phyloP scores from a whole-genome alignment of 352 stramenopile genomes.

The Plasmopara halstedii region DNA sequence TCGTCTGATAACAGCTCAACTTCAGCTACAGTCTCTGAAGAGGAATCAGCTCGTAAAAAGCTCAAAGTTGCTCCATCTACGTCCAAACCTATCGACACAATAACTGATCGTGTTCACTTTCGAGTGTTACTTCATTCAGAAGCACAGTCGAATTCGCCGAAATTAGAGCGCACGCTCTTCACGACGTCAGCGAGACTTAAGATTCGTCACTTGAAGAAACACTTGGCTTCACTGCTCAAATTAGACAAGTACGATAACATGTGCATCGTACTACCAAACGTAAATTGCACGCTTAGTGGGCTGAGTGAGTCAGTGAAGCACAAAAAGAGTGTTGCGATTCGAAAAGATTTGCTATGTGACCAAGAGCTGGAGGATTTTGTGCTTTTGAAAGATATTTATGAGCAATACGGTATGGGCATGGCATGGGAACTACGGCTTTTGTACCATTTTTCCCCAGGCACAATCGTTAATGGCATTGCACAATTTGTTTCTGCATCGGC shows the following conservation, averaged over 20 bases:
- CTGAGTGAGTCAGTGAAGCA: slow-evolving; percentile 19
- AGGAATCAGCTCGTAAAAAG: slow-evolving; percentile 28
- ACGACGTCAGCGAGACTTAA: slow-evolving; percentile 59
- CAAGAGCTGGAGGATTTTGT: slow-evolving; percentile 69
- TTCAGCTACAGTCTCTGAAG: slow-evolving; percentile 11
- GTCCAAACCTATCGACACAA: neutral
- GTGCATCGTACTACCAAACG: slow-evolving; percentile 45
- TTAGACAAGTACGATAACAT: slow-evolving; percentile 37
- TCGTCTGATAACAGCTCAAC: slow-evolving; percentile 4
- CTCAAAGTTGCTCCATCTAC: slow-evolving; percentile 2
- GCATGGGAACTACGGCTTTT: slow-evolving; percentile 62
- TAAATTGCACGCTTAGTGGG: slow-evolving; percentile 50
- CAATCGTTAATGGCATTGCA: slow-evolving; percentile 61
- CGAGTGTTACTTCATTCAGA: slow-evolving; percentile 52
- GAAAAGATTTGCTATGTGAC: slow-evolving; percentile 63
- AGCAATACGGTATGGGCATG: slow-evolving; percentile 66
- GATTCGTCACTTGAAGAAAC: slow-evolving; percentile 64
- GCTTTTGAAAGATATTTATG: slow-evolving; percentile 73
- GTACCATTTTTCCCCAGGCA: slow-evolving; percentile 69
- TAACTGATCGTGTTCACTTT: slow-evolving; percentile 43
- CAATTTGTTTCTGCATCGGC: slow-evolving; percentile 34
- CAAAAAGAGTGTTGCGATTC: slow-evolving; percentile 21
- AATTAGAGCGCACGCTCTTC: slow-evolving; percentile 49
- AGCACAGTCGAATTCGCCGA: slow-evolving; percentile 22
- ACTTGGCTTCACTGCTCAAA: slow-evolving; percentile 44